Percentiles rank a stretch among this genome's conserved stretches.
Evolutionary conservation across 2,329 filamentous ascomycete species (phyloP).

Genomic region (Mycosphaerella arachidis): DNA sequence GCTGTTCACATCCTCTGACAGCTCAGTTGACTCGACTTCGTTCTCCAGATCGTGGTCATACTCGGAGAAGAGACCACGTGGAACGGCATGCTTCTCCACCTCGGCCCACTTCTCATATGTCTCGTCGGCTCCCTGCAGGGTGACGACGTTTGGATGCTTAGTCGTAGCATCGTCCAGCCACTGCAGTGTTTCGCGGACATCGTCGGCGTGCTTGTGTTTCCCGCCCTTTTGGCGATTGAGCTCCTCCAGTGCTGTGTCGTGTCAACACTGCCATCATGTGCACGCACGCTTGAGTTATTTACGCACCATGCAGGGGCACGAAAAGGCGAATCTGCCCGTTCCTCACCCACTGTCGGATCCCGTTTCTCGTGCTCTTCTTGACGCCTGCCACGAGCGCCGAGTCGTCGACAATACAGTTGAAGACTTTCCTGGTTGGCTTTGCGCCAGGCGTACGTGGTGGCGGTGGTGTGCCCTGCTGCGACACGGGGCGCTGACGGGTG

Average conservation of each 20-base stretch:
- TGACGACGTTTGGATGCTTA: conserved; percentile 38
- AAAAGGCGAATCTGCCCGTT: conserved; percentile 48
- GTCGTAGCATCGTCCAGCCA: conserved; percentile 52
- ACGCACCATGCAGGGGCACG: conserved; percentile 49
- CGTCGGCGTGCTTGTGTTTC: conserved; percentile 40
- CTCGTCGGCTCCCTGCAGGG: conserved; percentile 47
- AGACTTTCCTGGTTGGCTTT: conserved; percentile 41
- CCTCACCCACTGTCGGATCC: conserved; percentile 49
- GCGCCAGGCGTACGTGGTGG: conserved; percentile 10
- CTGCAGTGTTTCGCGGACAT: conserved; percentile 46
- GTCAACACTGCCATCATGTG: conserved; percentile 8
- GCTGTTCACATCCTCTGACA: conserved; percentile 36
- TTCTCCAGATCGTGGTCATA: conserved; percentile 41
- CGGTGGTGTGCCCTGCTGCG: conserved; percentile 22
- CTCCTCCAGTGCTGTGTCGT: conserved; percentile 41
- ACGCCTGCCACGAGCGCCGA: conserved; percentile 48
- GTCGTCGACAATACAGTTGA: conserved; percentile 53
- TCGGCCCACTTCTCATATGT: conserved; percentile 46
- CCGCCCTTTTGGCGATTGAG: conserved; percentile 42
- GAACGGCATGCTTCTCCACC: conserved; percentile 47
- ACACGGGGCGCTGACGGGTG: conserved; percentile 26
- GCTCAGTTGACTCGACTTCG: conserved; percentile 28
- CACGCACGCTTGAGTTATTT: not conserved
- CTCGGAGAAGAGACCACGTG: conserved; percentile 47
- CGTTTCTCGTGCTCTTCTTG: conserved; percentile 49